These are phyloP conservation scores for Plasmodium fragile DNA, from an alignment of 169 alveolate species.

Conservation along the genomic window DNA sequence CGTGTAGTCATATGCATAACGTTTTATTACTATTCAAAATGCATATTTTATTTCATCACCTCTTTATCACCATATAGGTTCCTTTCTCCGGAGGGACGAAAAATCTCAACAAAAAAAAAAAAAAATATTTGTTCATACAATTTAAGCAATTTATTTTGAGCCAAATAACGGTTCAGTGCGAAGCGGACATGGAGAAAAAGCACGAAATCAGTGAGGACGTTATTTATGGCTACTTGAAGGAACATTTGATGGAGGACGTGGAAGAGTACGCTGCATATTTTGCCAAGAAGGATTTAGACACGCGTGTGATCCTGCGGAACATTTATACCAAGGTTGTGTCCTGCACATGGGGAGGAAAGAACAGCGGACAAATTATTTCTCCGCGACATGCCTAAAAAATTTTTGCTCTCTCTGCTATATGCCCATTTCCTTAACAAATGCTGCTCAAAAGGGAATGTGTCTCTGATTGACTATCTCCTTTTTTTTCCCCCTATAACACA, in stretches of 20 bases:
- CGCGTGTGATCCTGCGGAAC: neutral
- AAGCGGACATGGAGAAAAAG: conserved; percentile 23
- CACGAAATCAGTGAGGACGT: conserved; percentile 7
- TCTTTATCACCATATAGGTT: neutral
- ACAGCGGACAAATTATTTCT: no score
- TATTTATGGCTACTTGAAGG: conserved; percentile 39
- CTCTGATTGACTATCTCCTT: neutral
- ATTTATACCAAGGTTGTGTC: conserved; percentile 35
- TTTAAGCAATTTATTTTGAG: conserved; percentile 53
- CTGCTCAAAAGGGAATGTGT: neutral
- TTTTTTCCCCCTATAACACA: neutral
- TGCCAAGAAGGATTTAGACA: conserved; percentile 35
- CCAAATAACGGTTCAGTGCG: conserved; percentile 14
- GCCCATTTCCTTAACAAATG: neutral
- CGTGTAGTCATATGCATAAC: neutral
- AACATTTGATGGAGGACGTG: conserved; percentile 39
- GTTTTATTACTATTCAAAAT: neutral
- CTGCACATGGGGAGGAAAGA: neutral
- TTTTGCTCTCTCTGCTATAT: neutral
- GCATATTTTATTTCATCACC: neutral
- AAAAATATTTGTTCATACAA: conserved; percentile 59
- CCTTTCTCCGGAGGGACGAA: conserved; percentile 21
- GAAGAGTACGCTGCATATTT: conserved; percentile 63
- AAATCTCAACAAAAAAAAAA: conserved; percentile 38
- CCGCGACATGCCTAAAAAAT: neutral